A percentile compares a stretch with the other conserved stretches of the same genome.
Evolutionary conservation across 176 grass and related monocot species (phyloP).

Genomic region (Ensete ventricosum): DNA sequence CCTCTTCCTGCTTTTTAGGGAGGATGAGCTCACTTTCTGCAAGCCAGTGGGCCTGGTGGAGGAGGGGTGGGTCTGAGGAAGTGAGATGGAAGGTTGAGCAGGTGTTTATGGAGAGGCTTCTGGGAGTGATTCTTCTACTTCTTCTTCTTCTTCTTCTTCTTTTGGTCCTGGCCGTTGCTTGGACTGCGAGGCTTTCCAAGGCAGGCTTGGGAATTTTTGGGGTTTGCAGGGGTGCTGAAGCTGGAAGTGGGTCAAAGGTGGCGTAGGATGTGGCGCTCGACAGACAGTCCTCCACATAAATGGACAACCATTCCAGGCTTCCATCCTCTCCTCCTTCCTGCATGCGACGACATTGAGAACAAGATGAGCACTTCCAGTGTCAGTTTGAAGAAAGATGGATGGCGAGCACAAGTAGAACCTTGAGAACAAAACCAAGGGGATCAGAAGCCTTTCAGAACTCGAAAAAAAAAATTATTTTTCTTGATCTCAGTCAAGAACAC

Average conservation of each 20-base stretch:
- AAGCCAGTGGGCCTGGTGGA: constrained; percentile 68
- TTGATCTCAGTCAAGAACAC: no score
- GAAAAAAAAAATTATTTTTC: no score
- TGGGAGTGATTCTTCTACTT: constrained; percentile 29
- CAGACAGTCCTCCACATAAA: constrained; percentile 78
- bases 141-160: constrained; percentile 41
- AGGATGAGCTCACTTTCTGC: constrained; percentile 91
- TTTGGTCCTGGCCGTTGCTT: constrained; percentile 28
- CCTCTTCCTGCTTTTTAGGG: constrained; percentile 40
- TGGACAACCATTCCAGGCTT: constrained; percentile 61
- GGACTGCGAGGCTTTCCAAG: constrained; percentile 1
- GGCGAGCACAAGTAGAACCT: no score
- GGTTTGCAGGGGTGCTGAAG: constrained; percentile 29
- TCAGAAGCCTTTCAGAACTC: background rate
- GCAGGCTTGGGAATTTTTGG: constrained; percentile 5
- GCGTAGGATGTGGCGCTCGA: constrained; percentile 26
- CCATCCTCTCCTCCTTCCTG: constrained; percentile 59
- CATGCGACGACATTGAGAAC: background rate
- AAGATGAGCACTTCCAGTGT: background rate
- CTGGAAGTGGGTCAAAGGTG: background rate
- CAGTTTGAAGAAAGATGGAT: background rate
- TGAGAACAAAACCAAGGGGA: background rate
- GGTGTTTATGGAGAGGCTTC: constrained; percentile 21
- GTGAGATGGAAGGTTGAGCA: constrained; percentile 24
- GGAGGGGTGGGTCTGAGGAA: constrained; percentile 29